Evolutionary conservation across 495 filamentous ascomycete species (phyloP).

Genomic region (Penicillium angulare): DNA sequence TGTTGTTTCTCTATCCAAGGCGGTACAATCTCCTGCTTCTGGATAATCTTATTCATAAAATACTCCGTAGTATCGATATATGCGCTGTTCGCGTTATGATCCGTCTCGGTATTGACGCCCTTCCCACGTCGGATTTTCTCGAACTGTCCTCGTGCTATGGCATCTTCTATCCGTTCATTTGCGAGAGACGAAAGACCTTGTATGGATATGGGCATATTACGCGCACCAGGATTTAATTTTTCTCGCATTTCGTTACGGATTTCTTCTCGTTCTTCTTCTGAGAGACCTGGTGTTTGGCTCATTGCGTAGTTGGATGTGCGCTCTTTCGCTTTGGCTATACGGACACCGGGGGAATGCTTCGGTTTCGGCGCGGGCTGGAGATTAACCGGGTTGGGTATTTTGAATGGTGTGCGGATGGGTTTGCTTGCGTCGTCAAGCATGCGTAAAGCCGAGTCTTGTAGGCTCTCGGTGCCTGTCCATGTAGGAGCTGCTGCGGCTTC

Average conservation of each 20-base stretch:
- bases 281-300: constrained; percentile 56
- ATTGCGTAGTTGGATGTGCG: constrained; percentile 69
- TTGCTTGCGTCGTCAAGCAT: constrained; percentile 88
- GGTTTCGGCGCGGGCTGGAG: constrained; percentile 54
- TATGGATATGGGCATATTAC: constrained; percentile 74
- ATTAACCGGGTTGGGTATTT: constrained; percentile 59
- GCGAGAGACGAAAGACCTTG: constrained; percentile 79
- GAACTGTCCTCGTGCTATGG: constrained; percentile 89
- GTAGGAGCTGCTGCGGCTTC: constrained; percentile 66
- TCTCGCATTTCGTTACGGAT: constrained; percentile 72
- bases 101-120: constrained; percentile 63
- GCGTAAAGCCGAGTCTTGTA: constrained; percentile 73
- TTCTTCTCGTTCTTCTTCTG: constrained; percentile 67
- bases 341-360: constrained; percentile 48
- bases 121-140: constrained; percentile 82
- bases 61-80: constrained; percentile 97
- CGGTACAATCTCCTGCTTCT: constrained; percentile 71
- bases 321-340: constrained; percentile 77
- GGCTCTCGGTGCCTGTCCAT: constrained; percentile 76
- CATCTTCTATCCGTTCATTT: constrained; percentile 92
- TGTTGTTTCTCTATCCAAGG: constrained; percentile 95
- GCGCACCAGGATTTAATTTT: constrained; percentile 69
- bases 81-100: constrained; percentile 79
- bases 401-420: constrained; percentile 56
- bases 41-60: constrained; percentile 98